These are phyloP conservation scores for Diaporthe sp. DNA, from an alignment of 2,329 filamentous ascomycete species.

Conservation along the genomic window DNA sequence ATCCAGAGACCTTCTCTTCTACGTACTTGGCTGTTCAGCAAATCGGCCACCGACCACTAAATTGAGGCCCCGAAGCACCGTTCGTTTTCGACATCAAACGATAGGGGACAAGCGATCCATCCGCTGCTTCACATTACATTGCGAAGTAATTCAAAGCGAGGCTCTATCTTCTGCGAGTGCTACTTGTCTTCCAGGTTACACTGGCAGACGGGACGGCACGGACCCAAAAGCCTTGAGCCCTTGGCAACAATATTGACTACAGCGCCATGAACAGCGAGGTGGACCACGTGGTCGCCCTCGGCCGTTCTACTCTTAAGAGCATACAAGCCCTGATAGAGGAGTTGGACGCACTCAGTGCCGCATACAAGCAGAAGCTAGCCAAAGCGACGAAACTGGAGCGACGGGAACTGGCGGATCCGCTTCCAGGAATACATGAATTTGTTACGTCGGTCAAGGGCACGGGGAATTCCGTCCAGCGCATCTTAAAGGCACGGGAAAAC, in stretches of 20 bases:
- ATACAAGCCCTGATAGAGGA: constrained; percentile 36
- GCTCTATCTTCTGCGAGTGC: no score
- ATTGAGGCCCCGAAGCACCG: neutral
- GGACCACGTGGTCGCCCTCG: constrained; percentile 29
- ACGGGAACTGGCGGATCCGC: constrained; percentile 36
- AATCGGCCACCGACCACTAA: neutral
- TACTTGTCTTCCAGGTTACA: neutral
- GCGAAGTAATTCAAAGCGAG: neutral
- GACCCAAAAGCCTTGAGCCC: neutral
- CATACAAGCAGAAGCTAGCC: constrained; percentile 36
- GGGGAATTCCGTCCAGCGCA: constrained; percentile 36
- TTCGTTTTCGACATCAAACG: neutral
- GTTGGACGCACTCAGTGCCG: constrained; percentile 34
- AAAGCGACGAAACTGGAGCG: constrained; percentile 38
- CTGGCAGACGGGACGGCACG: neutral
- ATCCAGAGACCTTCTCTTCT: neutral
- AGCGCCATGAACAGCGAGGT: constrained; percentile 20
- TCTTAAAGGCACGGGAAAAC: constrained; percentile 28
- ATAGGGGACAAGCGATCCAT: neutral
- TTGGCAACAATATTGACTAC: neutral
- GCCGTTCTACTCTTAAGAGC: constrained; percentile 25
- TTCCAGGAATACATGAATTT: constrained; percentile 41
- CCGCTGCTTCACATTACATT: neutral
- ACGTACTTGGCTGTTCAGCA: no score
- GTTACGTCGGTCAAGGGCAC: constrained; percentile 38